Evolutionary conservation across 169 alveolate species (phyloP), one percentile per base, ranked within the genome.

Genomic region (Plasmodium knowlesi): DNA sequence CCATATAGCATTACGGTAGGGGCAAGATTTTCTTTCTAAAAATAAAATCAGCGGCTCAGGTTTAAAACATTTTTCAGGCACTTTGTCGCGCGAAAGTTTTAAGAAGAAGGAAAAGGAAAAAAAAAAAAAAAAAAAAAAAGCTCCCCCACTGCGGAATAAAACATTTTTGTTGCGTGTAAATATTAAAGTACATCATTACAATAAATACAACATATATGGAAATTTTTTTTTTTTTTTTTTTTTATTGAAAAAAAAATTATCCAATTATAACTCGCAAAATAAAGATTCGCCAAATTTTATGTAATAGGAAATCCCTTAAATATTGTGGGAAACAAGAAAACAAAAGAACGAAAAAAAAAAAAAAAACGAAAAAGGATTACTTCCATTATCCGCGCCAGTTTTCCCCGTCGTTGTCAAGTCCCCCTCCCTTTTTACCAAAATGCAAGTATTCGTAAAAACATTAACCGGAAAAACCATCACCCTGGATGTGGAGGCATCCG

Each of bases 381-480:
- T 39, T 82, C 9, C 76, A 39, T 32, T 32, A 32, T 16, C 50
- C 46, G 73, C 28, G 34, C 54, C n/a, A 43, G 46, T 22, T 43
- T 6, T 43, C 14, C 22, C 61, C 19, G 16, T 39, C 78, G 19
- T 22, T 41, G 10, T 82, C 32, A 46, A 46, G 19, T 43, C 32
- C 14, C 72, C 50, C 72, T 46, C 73, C 34, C 30, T 46, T 28
- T 50, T 81, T 32, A 81, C 83, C 57, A 90, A 90, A 74, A 98
- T 98, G 99, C 99, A 98, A 96, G 98, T 99, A 82, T 98, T 98
- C 97, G 99, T 99, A 78, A 99, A 98, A 96, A 98, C 99, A 78
- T 96, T 99, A 54, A 98, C 99, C 32, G 99, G 99, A 19, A 98
- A 98, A 96, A 98, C 99, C 88, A 98, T 99, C 85, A 98, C 99